These are phyloP conservation scores for Curvularia verruculosa DNA, from an alignment of 2,329 filamentous ascomycete genomes.

Conservation along the genomic window DNA sequence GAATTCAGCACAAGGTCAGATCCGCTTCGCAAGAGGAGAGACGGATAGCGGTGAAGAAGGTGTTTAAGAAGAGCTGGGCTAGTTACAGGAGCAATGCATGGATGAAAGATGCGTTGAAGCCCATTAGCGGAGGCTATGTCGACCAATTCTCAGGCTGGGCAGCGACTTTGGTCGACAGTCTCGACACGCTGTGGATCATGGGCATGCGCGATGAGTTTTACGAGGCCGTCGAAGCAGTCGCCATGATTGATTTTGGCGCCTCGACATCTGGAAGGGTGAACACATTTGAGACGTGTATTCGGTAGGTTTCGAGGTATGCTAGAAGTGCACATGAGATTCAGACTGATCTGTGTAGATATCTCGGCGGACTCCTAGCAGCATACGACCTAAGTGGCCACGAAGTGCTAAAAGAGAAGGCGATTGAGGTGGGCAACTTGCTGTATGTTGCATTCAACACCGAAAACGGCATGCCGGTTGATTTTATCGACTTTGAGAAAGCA, in stretches of 20 bases:
- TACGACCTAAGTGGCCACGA: constrained; percentile 47
- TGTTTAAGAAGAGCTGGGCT: constrained; percentile 53
- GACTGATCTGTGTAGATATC: constrained; percentile 16
- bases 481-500: constrained; percentile 50
- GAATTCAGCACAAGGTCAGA: constrained; percentile 42
- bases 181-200: constrained; percentile 58
- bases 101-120: constrained; percentile 55
- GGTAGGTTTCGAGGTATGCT: constrained; percentile 18
- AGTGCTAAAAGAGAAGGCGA: constrained; percentile 44
- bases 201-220: constrained; percentile 56
- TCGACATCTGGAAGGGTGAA: constrained; percentile 51
- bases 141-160: constrained; percentile 57
- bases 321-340: not conserved
- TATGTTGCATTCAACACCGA: constrained; percentile 56
- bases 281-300: constrained; percentile 59
- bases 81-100: constrained; percentile 54
- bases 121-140: constrained; percentile 47
- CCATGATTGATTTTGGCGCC: constrained; percentile 53
- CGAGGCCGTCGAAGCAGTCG: constrained; percentile 53
- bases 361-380: constrained; percentile 47
- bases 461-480: constrained; percentile 53
- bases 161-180: constrained; percentile 54
- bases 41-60: constrained; percentile 36
- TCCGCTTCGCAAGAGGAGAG: constrained; percentile 36
- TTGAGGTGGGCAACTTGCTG: constrained; percentile 51